Percentiles rank a stretch among this genome's conserved stretches.
phyloP scores from a whole-genome alignment of 306 rosid species.

The Citrullus amarus region DNA sequence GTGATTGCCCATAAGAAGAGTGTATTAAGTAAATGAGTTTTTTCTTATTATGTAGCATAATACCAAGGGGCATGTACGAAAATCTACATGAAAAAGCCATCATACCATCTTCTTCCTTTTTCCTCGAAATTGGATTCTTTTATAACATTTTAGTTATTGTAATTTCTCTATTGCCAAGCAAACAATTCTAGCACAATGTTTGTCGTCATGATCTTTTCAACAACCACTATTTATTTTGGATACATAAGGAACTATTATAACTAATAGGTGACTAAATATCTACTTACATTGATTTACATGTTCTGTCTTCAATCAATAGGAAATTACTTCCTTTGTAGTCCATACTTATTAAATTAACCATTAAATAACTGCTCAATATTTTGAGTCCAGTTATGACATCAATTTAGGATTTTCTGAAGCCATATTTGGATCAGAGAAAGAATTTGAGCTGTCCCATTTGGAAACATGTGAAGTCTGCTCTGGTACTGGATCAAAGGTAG shows the following conservation, averaged over 20 bases:
- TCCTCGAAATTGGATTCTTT: neutral
- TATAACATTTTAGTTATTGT: neutral
- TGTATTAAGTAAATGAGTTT: neutral
- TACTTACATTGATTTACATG: neutral
- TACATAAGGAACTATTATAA: neutral
- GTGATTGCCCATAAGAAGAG: neutral
- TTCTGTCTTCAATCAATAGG: neutral
- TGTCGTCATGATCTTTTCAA: neutral
- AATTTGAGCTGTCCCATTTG: constrained; percentile 83
- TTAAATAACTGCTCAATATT: constrained; percentile 18
- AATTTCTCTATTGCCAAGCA: neutral
- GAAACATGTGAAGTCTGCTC: constrained; percentile 86
- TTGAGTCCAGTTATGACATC: constrained; percentile 70
- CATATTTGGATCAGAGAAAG: constrained; percentile 85
- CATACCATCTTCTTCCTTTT: neutral
- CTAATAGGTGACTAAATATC: neutral
- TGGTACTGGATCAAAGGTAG: constrained; percentile 77
- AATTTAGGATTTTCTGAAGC: constrained; percentile 76
- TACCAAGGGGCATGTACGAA: neutral
- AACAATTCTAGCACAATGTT: neutral
- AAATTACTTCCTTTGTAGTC: neutral
- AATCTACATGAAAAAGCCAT: neutral
- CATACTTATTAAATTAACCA: constrained; percentile 12
- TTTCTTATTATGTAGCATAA: neutral
- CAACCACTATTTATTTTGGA: neutral